A percentile compares a stretch with the other conserved stretches of the same genome.
These are phyloP conservation scores for Pseudozyma pruni DNA, from an alignment of 1,284 basidiomycete genomes.

Conservation along the genomic window DNA sequence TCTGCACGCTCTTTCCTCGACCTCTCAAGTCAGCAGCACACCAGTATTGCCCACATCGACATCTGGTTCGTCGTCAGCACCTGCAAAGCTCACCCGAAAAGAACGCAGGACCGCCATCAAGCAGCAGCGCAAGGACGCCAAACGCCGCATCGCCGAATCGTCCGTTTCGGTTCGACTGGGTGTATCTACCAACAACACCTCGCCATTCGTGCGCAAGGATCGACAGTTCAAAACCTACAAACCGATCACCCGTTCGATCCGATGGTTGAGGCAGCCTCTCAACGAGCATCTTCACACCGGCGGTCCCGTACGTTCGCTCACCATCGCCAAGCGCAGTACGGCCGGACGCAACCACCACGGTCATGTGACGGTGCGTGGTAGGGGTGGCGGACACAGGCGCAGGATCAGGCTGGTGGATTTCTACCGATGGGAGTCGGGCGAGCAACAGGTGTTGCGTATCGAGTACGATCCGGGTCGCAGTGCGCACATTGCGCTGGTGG, in stretches of 20 bases:
- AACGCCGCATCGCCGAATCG: slow-evolving; percentile 40
- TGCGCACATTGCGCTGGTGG: slow-evolving; percentile 90
- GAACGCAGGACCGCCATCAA: slow-evolving; percentile 57
- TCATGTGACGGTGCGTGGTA: slow-evolving; percentile 84
- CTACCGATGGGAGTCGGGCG: slow-evolving; percentile 76
- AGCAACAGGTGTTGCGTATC: slow-evolving; percentile 88
- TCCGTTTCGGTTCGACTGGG: slow-evolving; percentile 60
- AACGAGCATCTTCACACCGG: slow-evolving; percentile 86
- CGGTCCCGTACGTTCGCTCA: slow-evolving; percentile 81
- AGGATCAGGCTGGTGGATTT: slow-evolving; percentile 91
- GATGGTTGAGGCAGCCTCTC: slow-evolving; percentile 84
- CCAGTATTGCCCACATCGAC: neutral
- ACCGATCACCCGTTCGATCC: slow-evolving; percentile 83
- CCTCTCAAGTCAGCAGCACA: slow-evolving; percentile 14
- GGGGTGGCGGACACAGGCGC: slow-evolving; percentile 90
- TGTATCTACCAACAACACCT: slow-evolving; percentile 44
- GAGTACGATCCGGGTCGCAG: slow-evolving; percentile 96
- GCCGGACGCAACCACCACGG: slow-evolving; percentile 87
- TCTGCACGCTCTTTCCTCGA: slow-evolving; percentile 28
- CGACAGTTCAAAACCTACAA: slow-evolving; percentile 85
- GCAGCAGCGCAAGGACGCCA: slow-evolving; percentile 47
- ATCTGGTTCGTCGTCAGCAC: slow-evolving; percentile 1
- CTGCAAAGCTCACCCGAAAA: slow-evolving; percentile 30
- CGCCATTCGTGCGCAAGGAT: slow-evolving; percentile 64
- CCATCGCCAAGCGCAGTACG: slow-evolving; percentile 81